Evolutionary conservation across 2,329 filamentous ascomycete genomes (phyloP).

Genomic region (Fusarium sp.): DNA sequence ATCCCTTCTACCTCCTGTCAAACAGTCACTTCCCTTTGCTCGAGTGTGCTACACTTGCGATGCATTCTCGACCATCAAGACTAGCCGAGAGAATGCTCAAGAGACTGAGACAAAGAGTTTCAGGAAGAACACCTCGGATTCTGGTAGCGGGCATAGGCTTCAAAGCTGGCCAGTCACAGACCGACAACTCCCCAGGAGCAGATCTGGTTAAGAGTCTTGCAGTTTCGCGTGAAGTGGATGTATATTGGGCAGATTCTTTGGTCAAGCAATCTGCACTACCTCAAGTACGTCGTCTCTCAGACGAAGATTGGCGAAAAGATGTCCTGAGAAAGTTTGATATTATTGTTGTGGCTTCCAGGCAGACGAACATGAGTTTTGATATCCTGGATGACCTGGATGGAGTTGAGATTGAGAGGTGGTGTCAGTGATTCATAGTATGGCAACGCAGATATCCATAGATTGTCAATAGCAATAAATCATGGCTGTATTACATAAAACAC

Average conservation of each 20-base stretch:
- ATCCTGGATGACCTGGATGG: constrained; percentile 49
- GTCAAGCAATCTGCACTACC: constrained; percentile 53
- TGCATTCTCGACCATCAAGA: constrained; percentile 53
- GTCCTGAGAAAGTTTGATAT: constrained; percentile 52
- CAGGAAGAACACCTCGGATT: constrained; percentile 42
- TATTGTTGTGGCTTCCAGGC: constrained; percentile 54
- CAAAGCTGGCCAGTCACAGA: constrained; percentile 57
- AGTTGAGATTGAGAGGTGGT: constrained; percentile 54
- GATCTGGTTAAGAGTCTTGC: constrained; percentile 51
- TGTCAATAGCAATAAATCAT: neutral
- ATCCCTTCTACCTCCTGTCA: constrained; percentile 62
- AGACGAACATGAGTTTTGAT: constrained; percentile 51
- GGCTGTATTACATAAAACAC: neutral
- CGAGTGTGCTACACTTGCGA: constrained; percentile 53
- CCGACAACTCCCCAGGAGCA: constrained; percentile 58
- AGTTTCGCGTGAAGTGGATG: constrained; percentile 49
- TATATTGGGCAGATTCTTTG: constrained; percentile 55
- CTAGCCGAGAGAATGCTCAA: constrained; percentile 49
- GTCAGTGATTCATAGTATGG: constrained; percentile 15
- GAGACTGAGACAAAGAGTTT: constrained; percentile 30
- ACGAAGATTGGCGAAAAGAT: constrained; percentile 50
- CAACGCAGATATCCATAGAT: neutral
- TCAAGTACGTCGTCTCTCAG: constrained; percentile 50
- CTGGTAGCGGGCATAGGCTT: constrained; percentile 60
- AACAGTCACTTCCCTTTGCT: constrained; percentile 59